These are phyloP conservation scores for Colletotrichum karsti DNA, from an alignment of 2,329 filamentous ascomycete genomes.

Conservation along the genomic window DNA sequence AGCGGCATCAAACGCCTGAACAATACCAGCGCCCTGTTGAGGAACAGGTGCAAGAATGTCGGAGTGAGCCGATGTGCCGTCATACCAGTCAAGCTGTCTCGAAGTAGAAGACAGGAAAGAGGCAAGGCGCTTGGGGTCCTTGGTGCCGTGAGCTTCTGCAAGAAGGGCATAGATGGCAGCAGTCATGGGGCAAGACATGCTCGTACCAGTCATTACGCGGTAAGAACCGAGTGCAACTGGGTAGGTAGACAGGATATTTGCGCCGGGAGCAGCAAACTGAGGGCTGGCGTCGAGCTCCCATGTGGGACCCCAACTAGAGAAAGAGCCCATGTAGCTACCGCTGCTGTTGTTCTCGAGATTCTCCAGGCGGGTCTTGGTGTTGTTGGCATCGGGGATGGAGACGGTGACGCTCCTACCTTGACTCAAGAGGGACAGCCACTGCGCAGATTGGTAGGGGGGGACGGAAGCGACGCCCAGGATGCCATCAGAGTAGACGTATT, in stretches of 20 bases:
- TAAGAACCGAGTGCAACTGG: constrained; percentile 58
- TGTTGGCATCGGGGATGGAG: constrained; percentile 10
- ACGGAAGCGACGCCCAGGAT: constrained; percentile 4
- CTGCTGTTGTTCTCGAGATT: constrained; percentile 9
- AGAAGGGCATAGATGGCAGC: constrained; percentile 64
- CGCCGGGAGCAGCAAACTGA: constrained; percentile 62
- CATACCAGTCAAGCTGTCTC: constrained; percentile 57
- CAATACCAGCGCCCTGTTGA: constrained; percentile 68
- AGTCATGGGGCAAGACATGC: constrained; percentile 66
- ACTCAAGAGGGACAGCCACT: constrained; percentile 3
- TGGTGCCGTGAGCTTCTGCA: constrained; percentile 56
- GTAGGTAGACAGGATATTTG: constrained; percentile 67
- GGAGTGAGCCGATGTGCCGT: constrained; percentile 42
- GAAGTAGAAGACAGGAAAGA: constrained; percentile 58
- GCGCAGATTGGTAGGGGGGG: constrained; percentile 1
- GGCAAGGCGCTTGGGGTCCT: constrained; percentile 57
- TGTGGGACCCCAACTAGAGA: constrained; percentile 68
- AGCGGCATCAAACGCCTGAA: constrained; percentile 68
- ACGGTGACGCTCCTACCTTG: background rate
- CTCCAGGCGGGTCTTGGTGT: constrained; percentile 18
- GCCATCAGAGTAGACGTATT: constrained; percentile 3
- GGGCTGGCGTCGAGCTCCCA: constrained; percentile 67
- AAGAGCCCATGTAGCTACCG: constrained; percentile 52
- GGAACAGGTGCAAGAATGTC: constrained; percentile 59
- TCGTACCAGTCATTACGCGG: constrained; percentile 64